Percentiles rank a stretch among this genome's conserved stretches.
Conservation (phyloP, 805 yeast species). For the Metahyphopichia silvanorum region DNA sequence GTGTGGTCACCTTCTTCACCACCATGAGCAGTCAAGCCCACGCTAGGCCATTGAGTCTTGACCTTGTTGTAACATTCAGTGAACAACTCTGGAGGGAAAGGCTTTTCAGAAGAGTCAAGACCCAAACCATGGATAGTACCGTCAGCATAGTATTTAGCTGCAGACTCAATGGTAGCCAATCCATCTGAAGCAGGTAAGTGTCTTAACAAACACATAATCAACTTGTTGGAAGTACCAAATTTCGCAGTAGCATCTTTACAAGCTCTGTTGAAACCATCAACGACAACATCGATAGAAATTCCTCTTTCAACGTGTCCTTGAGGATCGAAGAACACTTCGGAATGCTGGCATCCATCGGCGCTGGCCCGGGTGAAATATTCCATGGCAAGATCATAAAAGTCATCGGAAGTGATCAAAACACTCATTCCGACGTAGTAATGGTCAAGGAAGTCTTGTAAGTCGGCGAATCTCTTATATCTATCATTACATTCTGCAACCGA, state of each 20-base stretch:
- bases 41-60: slow-evolving; percentile 45
- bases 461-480: slow-evolving; percentile 59
- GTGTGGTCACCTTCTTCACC: slow-evolving; percentile 86
- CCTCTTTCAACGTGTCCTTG: slow-evolving; percentile 78
- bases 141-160: slow-evolving; percentile 48
- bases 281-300: slow-evolving; percentile 54
- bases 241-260: slow-evolving; percentile 57
- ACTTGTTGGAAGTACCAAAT: slow-evolving; percentile 61
- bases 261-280: slow-evolving; percentile 66
- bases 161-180: slow-evolving; percentile 51
- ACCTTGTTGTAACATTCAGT: slow-evolving; percentile 57
- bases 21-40: slow-evolving; percentile 78
- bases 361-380: slow-evolving; percentile 61
- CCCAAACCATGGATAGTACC: slow-evolving; percentile 75
- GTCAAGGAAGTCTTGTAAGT: slow-evolving; percentile 74
- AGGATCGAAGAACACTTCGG: slow-evolving; percentile 82
- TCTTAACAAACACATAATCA: slow-evolving; percentile 80
- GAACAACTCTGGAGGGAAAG: slow-evolving; percentile 72
- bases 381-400: slow-evolving; percentile 77
- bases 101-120: slow-evolving; percentile 76
- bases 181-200: slow-evolving; percentile 66
- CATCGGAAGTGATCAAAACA: slow-evolving; percentile 66
- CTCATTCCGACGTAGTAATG: slow-evolving; percentile 79
- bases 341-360: slow-evolving; percentile 59
- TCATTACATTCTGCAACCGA: slow-evolving; percentile 54